Base-by-base conservation (phyloP, 768 basidiomycete species). In the Pleurotus platypus region DNA sequence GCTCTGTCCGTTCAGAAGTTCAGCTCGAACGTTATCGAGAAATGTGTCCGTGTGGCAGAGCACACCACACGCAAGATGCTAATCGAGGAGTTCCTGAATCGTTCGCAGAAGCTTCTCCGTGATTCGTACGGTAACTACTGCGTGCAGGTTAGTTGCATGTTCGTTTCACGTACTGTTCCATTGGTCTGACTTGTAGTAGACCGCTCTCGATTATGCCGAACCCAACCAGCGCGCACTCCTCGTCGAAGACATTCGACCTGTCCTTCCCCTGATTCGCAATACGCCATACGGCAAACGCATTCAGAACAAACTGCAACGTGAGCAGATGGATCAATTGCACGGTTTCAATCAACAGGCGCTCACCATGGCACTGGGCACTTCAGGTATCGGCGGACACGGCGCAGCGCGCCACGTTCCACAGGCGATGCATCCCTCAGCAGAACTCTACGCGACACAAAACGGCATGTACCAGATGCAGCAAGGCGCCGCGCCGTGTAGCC, bases 231-330 rank as follows among this genome's bases (percentile, higher is more conserved):
- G 97, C 58, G 85, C 88, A 4, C 80, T 94, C 61, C 86, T 99
- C 22, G 93, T 99, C n/a, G 95, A 98, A 67, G 92, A 92, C 63
- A 99, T 99, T 69, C 90, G 97, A 49, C 97, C 96, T n/a, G 94
- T 98, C 59, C 81, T 99, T 22, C 97, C 96, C 2, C 81, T 98
- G 65, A 99, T 99, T 67, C 90, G 96, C 66, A 99, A 99, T 75
- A 99, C 96, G 8, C 96, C 96, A 5, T 99, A 99, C 64, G 96
- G 96, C 63, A 99, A 99, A 78, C 88, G 97, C 45, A 99, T 99
- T 66, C 96, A 98, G 73, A 95, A 94, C 78, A 98, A 98, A 75
- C 78, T 98, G 54, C 95, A 97, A 73, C 91, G 96, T 57, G 94
- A 96, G 74, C 90, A 92, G 64, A 80, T 89, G 72, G 90, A 90